phyloP scores from a whole-genome alignment of 1,139 yeast species.

The Arxiozyma slooffiae region DNA sequence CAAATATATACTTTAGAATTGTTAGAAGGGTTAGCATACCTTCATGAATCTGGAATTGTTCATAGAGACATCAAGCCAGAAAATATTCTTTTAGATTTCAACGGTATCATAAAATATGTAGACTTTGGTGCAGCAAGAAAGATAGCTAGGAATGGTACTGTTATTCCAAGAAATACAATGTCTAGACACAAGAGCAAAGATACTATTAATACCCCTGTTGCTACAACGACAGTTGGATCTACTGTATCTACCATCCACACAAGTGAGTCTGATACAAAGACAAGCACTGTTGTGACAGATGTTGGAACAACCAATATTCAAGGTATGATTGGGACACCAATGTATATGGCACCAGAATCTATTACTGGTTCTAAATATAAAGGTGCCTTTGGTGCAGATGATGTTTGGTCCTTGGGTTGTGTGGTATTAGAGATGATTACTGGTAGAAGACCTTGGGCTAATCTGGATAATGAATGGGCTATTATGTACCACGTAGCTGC shows the following conservation, averaged over 20 bases:
- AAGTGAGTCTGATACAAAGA: not conserved
- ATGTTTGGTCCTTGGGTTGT: slow-evolving; percentile 79
- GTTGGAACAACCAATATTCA: slow-evolving; percentile 9
- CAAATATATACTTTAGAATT: slow-evolving; percentile 86
- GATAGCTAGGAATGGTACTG: slow-evolving; percentile 48
- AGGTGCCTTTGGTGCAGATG: slow-evolving; percentile 63
- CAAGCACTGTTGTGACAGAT: not conserved
- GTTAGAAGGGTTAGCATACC: slow-evolving; percentile 89
- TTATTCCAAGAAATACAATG: slow-evolving; percentile 1
- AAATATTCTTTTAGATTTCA: slow-evolving; percentile 79
- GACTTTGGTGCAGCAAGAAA: slow-evolving; percentile 98
- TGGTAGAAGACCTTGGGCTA: slow-evolving; percentile 81
- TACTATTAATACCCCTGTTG: not conserved
- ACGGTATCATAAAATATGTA: slow-evolving; percentile 88
- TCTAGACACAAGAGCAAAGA: not conserved
- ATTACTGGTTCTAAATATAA: slow-evolving; percentile 65
- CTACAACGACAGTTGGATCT: not conserved
- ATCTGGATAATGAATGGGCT: slow-evolving; percentile 95
- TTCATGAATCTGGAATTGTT: slow-evolving; percentile 92
- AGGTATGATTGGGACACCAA: slow-evolving; percentile 87
- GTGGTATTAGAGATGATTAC: slow-evolving; percentile 79
- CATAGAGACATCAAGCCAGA: slow-evolving; percentile 97
- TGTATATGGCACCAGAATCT: slow-evolving; percentile 98
- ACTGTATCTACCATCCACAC: not conserved
- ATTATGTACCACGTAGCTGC: slow-evolving; percentile 98